Conservation (phyloP, 345 rosid genomes). For the Stellera chamaejasme region DNA sequence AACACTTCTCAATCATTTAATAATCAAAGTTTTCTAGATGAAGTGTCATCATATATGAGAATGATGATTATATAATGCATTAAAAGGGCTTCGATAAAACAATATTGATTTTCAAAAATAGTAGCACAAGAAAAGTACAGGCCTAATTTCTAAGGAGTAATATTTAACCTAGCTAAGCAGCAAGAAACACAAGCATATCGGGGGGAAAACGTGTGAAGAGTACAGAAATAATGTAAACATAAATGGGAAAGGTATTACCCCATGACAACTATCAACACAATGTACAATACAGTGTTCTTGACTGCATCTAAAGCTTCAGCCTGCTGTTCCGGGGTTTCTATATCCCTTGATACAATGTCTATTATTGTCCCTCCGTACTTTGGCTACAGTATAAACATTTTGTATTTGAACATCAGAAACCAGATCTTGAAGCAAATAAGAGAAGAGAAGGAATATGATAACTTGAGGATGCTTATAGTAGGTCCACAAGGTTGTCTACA, state of each 20-base stretch:
- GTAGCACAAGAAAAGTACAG: background rate
- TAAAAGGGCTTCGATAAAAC: background rate
- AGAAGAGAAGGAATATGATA: no score
- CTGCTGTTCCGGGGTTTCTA: conserved; percentile 36
- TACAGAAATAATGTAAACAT: conserved; percentile 1
- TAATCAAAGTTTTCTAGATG: background rate
- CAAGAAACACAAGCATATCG: background rate
- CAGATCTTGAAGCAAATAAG: no score
- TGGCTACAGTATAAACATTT: conserved; percentile 28
- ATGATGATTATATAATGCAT: background rate
- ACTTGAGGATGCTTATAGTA: no score
- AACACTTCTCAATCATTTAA: background rate
- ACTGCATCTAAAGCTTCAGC: conserved; percentile 35
- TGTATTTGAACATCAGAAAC: no score
- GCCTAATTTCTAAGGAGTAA: background rate
- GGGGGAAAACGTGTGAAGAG: background rate
- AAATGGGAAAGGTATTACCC: conserved; percentile 31
- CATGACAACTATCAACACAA: conserved; percentile 39
- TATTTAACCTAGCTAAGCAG: background rate
- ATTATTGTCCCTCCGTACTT: conserved; percentile 63
- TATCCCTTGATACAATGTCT: conserved; percentile 53
- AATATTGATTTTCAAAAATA: background rate
- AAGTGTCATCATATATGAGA: background rate
- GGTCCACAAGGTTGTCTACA: no score
- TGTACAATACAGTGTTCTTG: conserved; percentile 35